phyloP scores from a whole-genome alignment of 176 grass and related monocot species.

The Carex cristatella region DNA sequence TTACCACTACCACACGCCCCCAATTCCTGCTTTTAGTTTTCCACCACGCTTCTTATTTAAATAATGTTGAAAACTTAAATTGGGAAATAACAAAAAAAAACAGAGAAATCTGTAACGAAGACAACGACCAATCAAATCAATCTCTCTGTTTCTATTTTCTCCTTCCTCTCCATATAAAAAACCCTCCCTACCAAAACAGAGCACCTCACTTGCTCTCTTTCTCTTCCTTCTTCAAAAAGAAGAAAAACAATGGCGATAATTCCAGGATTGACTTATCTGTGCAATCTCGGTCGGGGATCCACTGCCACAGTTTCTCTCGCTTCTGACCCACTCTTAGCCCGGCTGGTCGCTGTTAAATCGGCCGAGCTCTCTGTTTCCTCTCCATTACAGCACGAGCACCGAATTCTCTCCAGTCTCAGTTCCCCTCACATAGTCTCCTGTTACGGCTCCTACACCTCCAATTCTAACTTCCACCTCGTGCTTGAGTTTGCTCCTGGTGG shows the following conservation, averaged over 20 bases:
- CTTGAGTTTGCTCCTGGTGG: constrained; percentile 64
- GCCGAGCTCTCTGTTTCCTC: neutral
- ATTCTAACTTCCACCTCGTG: constrained; percentile 43
- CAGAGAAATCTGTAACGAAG: too few relatives aligned
- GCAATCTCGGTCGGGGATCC: constrained; percentile 8
- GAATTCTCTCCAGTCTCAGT: constrained; percentile 33
- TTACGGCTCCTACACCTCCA: constrained; percentile 30
- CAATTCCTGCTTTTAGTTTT: neutral
- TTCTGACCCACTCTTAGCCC: constrained; percentile 31
- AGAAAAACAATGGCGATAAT: neutral
- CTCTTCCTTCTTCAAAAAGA: neutral
- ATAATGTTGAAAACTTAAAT: neutral
- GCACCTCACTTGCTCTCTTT: neutral
- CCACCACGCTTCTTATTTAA: neutral
- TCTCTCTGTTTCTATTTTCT: neutral
- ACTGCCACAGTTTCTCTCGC: constrained; percentile 16
- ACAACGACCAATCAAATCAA: neutral
- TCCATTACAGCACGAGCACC: neutral
- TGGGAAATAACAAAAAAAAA: neutral
- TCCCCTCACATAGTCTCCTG: constrained; percentile 67
- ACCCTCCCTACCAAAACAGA: neutral
- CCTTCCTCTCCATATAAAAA: neutral
- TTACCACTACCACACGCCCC: neutral
- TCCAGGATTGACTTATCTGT: neutral
- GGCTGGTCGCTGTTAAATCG: constrained; percentile 62